Evolutionary conservation across 2,329 filamentous ascomycete genomes (phyloP).

Genomic region (Nigrograna mackinnonii): DNA sequence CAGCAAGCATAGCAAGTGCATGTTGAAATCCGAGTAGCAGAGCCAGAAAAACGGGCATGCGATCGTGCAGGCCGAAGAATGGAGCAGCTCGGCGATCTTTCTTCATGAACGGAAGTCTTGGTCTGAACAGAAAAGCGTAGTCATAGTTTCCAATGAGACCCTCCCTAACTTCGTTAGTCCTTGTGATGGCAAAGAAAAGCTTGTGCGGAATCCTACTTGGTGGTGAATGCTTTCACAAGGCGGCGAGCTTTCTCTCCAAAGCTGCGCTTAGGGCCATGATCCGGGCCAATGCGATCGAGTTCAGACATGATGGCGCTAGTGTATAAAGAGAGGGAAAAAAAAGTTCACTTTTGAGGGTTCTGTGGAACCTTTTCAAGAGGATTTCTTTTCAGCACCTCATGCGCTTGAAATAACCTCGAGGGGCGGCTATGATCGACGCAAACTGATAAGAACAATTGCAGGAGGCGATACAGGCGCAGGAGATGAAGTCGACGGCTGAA

Average conservation of each 20-base stretch:
- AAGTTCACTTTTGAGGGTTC: conserved; percentile 30
- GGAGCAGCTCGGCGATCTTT: conserved; percentile 64
- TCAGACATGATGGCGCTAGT: conserved; percentile 43
- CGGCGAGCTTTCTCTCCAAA: conserved; percentile 45
- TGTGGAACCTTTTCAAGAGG: conserved; percentile 28
- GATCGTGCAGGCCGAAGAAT: conserved; percentile 83
- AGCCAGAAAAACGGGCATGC: conserved; percentile 74
- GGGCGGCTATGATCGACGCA: conserved; percentile 9
- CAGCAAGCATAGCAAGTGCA: conserved; percentile 70
- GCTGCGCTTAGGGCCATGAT: conserved; percentile 43
- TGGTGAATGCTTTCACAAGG: conserved; percentile 52
- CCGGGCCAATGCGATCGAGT: conserved; percentile 51
- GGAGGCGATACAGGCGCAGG: conserved; percentile 18
- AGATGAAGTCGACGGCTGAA: conserved; percentile 21
- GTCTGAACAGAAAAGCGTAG: conserved; percentile 85
- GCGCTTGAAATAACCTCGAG: conserved; percentile 4
- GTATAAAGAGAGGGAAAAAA: background rate
- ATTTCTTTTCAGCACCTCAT: conserved; percentile 21
- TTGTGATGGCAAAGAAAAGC: no score
- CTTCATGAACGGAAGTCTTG: conserved; percentile 80
- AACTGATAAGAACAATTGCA: conserved; percentile 15
- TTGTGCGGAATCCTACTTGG: conserved; percentile 41
- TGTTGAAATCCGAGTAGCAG: conserved; percentile 80
- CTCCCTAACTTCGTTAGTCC: no score
- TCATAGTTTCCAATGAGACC: conserved; percentile 86